These are phyloP conservation scores for Saccharomycopsis fibuligera DNA, from an alignment of 805 yeast genomes.

Conservation along the genomic window DNA sequence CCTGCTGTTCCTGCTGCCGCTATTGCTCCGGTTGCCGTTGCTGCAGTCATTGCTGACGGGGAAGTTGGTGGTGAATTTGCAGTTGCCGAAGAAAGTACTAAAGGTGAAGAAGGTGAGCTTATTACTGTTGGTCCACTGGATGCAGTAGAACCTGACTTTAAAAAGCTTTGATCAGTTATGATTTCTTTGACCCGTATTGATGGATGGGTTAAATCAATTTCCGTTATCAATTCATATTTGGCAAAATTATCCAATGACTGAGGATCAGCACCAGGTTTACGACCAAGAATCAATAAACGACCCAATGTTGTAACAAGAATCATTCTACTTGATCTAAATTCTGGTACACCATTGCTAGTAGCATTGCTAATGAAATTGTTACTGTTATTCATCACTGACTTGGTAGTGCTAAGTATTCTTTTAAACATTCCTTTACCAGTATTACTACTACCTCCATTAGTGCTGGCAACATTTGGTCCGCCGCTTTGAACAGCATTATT, in stretches of 20 bases:
- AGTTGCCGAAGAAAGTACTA: too few relatives aligned
- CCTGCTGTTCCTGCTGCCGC: too few relatives aligned
- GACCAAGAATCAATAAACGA: conserved; percentile 40
- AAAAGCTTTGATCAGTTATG: conserved; percentile 30
- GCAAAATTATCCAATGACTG: not conserved
- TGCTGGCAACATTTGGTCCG: not conserved
- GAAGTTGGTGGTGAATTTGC: too few relatives aligned
- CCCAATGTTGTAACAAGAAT: conserved; percentile 48
- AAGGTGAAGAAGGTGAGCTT: too few relatives aligned
- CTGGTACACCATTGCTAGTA: not conserved
- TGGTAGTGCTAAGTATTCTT: conserved; percentile 25
- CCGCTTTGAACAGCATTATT: not conserved
- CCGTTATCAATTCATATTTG: conserved; percentile 38
- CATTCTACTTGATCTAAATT: conserved; percentile 34
- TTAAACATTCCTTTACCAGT: conserved; percentile 23
- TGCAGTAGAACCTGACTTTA: not conserved
- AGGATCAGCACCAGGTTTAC: conserved; percentile 16
- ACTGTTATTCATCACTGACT: not conserved
- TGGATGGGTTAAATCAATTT: conserved; percentile 40
- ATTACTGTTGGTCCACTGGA: too few relatives aligned
- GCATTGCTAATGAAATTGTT: not conserved
- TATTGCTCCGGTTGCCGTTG: not conserved
- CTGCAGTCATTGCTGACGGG: not conserved
- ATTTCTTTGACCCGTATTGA: conserved; percentile 47
- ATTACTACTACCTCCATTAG: conserved; percentile 23